These are phyloP conservation scores for Cryomyces minteri DNA, from an alignment of 495 filamentous ascomycete genomes.

Conservation along the genomic window DNA sequence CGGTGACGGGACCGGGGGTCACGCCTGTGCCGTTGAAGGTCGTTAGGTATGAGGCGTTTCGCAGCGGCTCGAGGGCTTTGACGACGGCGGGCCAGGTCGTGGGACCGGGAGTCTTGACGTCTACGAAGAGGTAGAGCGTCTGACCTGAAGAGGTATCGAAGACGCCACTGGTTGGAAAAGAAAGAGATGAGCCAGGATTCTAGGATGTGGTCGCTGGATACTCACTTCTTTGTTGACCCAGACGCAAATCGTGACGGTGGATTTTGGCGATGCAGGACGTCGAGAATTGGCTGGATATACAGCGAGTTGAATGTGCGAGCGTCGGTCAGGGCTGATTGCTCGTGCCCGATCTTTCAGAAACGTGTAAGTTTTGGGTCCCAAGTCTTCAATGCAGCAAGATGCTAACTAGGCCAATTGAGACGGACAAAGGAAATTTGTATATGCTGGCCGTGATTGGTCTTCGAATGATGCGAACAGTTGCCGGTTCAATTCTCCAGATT, in stretches of 20 bases:
- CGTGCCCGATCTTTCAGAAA: conserved; percentile 18
- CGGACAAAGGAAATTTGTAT: neutral
- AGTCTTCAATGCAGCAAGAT: neutral
- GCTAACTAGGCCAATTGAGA: neutral
- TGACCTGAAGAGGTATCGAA: conserved; percentile 18
- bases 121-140: conserved; percentile 24
- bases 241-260: conserved; percentile 14
- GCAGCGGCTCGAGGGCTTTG: conserved; percentile 16
- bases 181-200: neutral
- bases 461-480: no score
- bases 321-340: conserved; percentile 15
- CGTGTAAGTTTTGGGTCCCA: neutral
- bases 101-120: conserved; percentile 19
- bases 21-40: conserved; percentile 13
- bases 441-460: no score
- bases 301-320: conserved; percentile 20
- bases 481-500: no score
- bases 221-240: conserved; percentile 11
- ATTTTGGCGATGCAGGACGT: conserved; percentile 18
- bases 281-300: conserved; percentile 23
- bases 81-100: conserved; percentile 17
- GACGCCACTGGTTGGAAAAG: conserved; percentile 13
- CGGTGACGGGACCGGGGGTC: conserved; percentile 13
- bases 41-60: conserved; percentile 14
- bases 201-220: neutral